These are phyloP conservation scores for Leccinum variabile DNA, from an alignment of 1,284 basidiomycete species.

Conservation along the genomic window DNA sequence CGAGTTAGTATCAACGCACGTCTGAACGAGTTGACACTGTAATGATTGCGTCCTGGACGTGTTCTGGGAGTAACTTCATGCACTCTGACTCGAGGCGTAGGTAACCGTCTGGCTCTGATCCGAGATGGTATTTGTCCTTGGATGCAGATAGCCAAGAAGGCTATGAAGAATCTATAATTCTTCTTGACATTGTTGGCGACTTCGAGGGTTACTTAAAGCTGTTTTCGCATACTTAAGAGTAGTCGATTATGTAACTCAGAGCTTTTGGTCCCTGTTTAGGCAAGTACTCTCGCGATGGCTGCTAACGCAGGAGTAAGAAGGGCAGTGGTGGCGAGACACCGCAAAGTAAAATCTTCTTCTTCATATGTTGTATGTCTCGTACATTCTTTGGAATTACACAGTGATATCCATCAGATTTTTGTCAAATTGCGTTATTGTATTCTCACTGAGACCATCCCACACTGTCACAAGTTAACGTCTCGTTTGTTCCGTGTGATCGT, in stretches of 20 bases:
- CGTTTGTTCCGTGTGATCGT: background rate
- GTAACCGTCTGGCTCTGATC: constrained; percentile 37
- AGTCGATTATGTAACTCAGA: no score
- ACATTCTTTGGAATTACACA: background rate
- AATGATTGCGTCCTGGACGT: constrained; percentile 19
- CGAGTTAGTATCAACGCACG: constrained; percentile 43
- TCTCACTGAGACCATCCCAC: background rate
- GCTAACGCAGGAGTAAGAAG: no score
- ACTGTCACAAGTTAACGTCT: background rate
- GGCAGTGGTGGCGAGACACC: no score
- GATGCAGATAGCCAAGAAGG: no score
- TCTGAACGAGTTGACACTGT: constrained; percentile 48
- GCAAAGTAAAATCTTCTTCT: no score
- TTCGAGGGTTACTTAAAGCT: no score
- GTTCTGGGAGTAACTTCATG: constrained; percentile 47
- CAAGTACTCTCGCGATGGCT: no score
- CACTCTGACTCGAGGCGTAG: constrained; percentile 56
- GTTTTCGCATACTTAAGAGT: no score
- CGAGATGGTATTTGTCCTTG: constrained; percentile 42
- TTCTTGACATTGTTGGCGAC: no score
- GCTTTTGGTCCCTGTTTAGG: no score
- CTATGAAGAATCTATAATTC: no score
- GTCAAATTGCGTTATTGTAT: background rate
- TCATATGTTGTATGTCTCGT: background rate
- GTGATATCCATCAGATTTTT: background rate